Base-by-base conservation (phyloP, 768 basidiomycete species). In the Paxillus involutus region DNA sequence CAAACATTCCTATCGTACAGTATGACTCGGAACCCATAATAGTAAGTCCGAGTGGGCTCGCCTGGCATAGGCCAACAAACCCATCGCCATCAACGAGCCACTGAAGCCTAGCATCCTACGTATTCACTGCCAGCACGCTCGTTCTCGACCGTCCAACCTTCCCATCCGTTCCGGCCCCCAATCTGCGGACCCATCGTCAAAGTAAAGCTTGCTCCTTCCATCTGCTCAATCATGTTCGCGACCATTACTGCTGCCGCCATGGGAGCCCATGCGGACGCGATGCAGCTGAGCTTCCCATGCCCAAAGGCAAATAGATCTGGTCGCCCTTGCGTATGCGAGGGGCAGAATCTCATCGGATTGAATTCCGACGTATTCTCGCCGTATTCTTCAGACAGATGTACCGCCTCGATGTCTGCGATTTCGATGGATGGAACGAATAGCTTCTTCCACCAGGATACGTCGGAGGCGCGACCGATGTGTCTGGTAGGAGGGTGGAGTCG, bases 241-340 rank as follows among this genome's bases (percentile, higher is more conserved):
- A 72, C 71, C 5, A 85, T 75, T 0, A 83, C 51, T 0, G 70
- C 83, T 1, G 77, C 79, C 0, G 82, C 82, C 62, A 79, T 73
- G 0, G 85, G 84, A 2, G 85, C 85, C 82, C 83, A 84, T 0
- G 63, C 63, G 6, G 66, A 64, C 0, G 82, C 85, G 1, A 80
- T 63, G 46, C 48, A 84, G 58, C 11, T 68, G 63, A 69, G 11
- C 6, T 35, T 47, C 4, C 26, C 83, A 45, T 71, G 63, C 2
- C 85, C 84, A 58, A 86, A 86, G 0, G 80, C 71, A 12, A 71
- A 66, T 32, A 59, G 62, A 52, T 30, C 67, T 1, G 69, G 55
- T 59, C 65, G 52, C 60, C 62, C 44, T 14, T 37, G 41, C 49
- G 44, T 53, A 10, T 64, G 59, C 13, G 53, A 51, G n/a, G 66